Percentiles rank a stretch among this genome's conserved stretches.
Conservation (phyloP, 768 basidiomycete species). For the Neoboletus brunneissimus region DNA sequence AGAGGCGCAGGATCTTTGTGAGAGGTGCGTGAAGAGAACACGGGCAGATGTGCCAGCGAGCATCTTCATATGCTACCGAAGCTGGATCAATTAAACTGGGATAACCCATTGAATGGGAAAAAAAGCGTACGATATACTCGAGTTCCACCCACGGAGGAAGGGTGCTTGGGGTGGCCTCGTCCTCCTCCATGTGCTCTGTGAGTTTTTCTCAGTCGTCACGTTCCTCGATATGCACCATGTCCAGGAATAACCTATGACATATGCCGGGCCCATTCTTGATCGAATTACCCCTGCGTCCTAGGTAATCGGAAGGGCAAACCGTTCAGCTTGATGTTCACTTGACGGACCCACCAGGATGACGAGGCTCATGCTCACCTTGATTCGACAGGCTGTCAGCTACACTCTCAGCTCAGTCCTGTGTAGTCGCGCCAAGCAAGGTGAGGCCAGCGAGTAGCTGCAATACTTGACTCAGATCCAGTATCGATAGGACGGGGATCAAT, state of each 20-base stretch:
- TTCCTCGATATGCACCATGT: background rate
- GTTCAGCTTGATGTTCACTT: background rate
- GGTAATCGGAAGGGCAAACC: background rate
- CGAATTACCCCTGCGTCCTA: background rate
- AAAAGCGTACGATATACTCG: conserved; percentile 73
- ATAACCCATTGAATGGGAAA: background rate
- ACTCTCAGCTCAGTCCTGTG: background rate
- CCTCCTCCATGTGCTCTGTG: conserved; percentile 93
- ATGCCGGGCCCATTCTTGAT: conserved; percentile 43
- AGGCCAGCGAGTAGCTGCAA: no score
- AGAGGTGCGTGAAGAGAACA: conserved; percentile 86
- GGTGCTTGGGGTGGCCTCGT: conserved; percentile 67
- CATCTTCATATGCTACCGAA: conserved; percentile 72
- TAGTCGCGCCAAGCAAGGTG: background rate
- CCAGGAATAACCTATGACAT: conserved; percentile 52
- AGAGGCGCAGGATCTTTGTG: conserved; percentile 59
- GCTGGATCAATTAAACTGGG: background rate
- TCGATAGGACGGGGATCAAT: background rate
- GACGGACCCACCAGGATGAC: background rate
- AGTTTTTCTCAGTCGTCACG: conserved; percentile 1
- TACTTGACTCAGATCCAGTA: no score
- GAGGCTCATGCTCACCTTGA: background rate
- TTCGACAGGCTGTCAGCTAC: background rate
- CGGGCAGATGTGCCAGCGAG: conserved; percentile 63
- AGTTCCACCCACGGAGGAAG: conserved; percentile 90